Percentiles rank a stretch among this genome's conserved stretches.
These are phyloP conservation scores for Rhizomucor miehei DNA, from an alignment of 371 early-diverging fungal species.

Conservation along the genomic window DNA sequence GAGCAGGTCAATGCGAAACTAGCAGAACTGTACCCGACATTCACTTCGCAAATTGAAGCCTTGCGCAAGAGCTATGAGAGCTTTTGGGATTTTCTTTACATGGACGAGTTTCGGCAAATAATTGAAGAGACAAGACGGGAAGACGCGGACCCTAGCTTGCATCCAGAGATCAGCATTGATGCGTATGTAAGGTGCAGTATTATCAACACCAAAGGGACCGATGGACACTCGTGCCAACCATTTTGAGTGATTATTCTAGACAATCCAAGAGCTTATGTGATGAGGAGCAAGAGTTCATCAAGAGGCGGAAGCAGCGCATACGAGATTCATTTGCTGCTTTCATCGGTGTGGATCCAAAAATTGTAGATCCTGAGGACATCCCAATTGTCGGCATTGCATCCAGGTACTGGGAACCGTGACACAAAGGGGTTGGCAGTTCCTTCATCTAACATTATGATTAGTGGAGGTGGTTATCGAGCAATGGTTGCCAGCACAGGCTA, in stretches of 20 bases:
- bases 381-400: slow-evolving; percentile 66
- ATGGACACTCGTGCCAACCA: too few species aligned
- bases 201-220: not conserved
- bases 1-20: not conserved
- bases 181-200: slow-evolving; percentile 18
- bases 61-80: slow-evolving; percentile 12
- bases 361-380: slow-evolving; percentile 62
- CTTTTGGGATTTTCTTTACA: slow-evolving; percentile 13
- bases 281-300: slow-evolving; percentile 49
- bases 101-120: slow-evolving; percentile 18
- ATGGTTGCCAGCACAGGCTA: slow-evolving; percentile 66
- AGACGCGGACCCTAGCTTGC: slow-evolving; percentile 3
- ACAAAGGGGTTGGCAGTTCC: not conserved
- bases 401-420: slow-evolving; percentile 33
- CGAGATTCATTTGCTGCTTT: slow-evolving; percentile 63
- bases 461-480: slow-evolving; percentile 72
- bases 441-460: slow-evolving; percentile 7
- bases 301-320: slow-evolving; percentile 43
- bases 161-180: slow-evolving; percentile 19
- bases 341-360: slow-evolving; percentile 56
- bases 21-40: slow-evolving; percentile 10
- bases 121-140: slow-evolving; percentile 9
- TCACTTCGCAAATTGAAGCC: slow-evolving; percentile 11
- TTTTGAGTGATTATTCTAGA: slow-evolving; percentile 1
- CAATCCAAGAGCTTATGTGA: slow-evolving; percentile 31